Base-by-base conservation (phyloP, 768 basidiomycete species). In the Phlegmacium glaucopus region DNA sequence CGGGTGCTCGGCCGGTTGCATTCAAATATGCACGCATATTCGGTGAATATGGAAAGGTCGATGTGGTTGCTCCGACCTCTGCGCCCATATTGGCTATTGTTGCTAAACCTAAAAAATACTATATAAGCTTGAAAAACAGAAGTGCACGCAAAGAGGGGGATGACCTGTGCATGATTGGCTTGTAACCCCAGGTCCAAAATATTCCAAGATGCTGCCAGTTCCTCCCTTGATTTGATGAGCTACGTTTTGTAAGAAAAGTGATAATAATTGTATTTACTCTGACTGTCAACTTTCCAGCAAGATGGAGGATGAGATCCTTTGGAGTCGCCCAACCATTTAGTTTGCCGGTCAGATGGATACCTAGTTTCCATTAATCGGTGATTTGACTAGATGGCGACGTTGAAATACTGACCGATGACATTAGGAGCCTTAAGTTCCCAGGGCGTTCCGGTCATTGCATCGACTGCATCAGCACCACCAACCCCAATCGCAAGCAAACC, bases 51-150 rank as follows among this genome's bases (percentile, higher is more conserved):
- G 95, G 94, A 78, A 99, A 99, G 6, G 89, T 92, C 1, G 94
- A 95, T 0, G 96, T 98, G 1, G 96, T 99, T n/a, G 96, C 96
- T 32, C 96, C 96, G n/a, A 98, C 94, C 73, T 99, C 96, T 10
- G 96, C 96, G 42, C 96, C 96, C 96, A 98, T 99, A 68, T 99
- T 98, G 37, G 91, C 88, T 46, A 99, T 88, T 2, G 96, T 98
- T 1, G 95, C 96, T 45, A 96, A 71, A 46, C 90, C 89, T 88
- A 32, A 16, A 22, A 28, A 42, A 40, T 44, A 35, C n/a, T 45
- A 13, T 35, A 26, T 48, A 22, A 39, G 35, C 16, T 18, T 38
- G 16, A 7, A 17, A 18, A 38, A 11, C 48, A 40, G 38, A 34
- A 30, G 46, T 9, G 36, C 34, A 44, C 11, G 34, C 18, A 6